phyloP scores from a whole-genome alignment of 306 rosid genomes.

The Dalbergia oliveri region DNA sequence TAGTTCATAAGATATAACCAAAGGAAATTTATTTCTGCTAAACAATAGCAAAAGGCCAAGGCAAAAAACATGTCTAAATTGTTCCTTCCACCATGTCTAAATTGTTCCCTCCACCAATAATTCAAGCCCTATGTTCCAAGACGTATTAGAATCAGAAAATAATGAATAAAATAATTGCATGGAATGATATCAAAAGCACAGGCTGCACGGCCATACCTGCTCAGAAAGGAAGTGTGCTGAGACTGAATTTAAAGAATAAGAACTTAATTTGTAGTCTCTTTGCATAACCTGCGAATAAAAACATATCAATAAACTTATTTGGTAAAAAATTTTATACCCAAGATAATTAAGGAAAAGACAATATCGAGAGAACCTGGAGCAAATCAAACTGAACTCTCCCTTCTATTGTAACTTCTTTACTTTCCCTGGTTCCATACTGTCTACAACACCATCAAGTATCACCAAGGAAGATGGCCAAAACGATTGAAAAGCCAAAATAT shows the following conservation, averaged over 20 bases:
- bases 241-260: slow-evolving; percentile 95
- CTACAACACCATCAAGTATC: slow-evolving; percentile 58
- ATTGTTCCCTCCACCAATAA: slow-evolving; percentile 28
- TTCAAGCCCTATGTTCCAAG: not conserved
- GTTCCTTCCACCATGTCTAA: slow-evolving; percentile 10
- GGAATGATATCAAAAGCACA: slow-evolving; percentile 42
- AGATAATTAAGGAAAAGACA: slow-evolving; percentile 42
- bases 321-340: slow-evolving; percentile 28
- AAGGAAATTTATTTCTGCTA: slow-evolving; percentile 15
- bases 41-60: slow-evolving; percentile 10
- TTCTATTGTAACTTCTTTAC: slow-evolving; percentile 91
- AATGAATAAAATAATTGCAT: slow-evolving; percentile 29
- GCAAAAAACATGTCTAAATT: not conserved
- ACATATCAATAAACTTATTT: slow-evolving; percentile 45
- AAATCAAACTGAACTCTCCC: slow-evolving; percentile 99
- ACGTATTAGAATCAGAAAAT: slow-evolving; percentile 33
- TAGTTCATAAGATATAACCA: slow-evolving; percentile 25
- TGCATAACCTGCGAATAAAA: slow-evolving; percentile 73
- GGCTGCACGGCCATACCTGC: slow-evolving; percentile 77
- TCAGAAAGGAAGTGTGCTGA: slow-evolving; percentile 97
- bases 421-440: slow-evolving; percentile 95
- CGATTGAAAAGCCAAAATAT: slow-evolving; percentile 13
- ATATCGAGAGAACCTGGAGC: slow-evolving; percentile 76
- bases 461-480: slow-evolving; percentile 26
- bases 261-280: slow-evolving; percentile 93